Conservation (phyloP, 75 land plant species). For the Chamaecyparis obtusa region DNA sequence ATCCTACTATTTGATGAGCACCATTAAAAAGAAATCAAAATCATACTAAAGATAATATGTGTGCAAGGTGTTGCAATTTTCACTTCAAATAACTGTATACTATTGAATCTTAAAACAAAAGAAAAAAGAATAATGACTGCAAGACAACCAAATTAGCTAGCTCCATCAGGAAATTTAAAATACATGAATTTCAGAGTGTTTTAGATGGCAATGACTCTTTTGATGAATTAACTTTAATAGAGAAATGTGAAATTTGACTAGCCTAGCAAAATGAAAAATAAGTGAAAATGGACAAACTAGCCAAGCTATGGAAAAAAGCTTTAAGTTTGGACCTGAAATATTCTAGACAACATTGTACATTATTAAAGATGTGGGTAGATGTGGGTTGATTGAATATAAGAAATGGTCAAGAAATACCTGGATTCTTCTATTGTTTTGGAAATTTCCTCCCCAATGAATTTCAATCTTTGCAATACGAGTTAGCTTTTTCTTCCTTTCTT, state of each 20-base stretch:
- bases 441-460: too few relatives aligned
- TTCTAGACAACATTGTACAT: neutral
- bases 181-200: neutral
- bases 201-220: neutral
- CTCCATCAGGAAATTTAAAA: neutral
- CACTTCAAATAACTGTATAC: neutral
- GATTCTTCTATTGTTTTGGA: too few relatives aligned
- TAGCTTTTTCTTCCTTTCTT: too few relatives aligned
- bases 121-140: neutral
- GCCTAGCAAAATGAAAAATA: neutral
- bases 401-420: too few relatives aligned
- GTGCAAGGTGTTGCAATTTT: neutral
- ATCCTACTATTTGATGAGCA: neutral
- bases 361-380: too few relatives aligned
- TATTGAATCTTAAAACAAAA: neutral
- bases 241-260: neutral
- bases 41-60: neutral
- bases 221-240: neutral
- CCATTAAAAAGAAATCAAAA: neutral
- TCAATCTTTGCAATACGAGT: too few relatives aligned
- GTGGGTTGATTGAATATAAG: too few relatives aligned
- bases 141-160: neutral
- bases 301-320: neutral
- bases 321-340: neutral
- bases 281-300: neutral